phyloP scores from a whole-genome alignment of 1,284 basidiomycete genomes.

The Erythrobasidium hasegawianum region DNA sequence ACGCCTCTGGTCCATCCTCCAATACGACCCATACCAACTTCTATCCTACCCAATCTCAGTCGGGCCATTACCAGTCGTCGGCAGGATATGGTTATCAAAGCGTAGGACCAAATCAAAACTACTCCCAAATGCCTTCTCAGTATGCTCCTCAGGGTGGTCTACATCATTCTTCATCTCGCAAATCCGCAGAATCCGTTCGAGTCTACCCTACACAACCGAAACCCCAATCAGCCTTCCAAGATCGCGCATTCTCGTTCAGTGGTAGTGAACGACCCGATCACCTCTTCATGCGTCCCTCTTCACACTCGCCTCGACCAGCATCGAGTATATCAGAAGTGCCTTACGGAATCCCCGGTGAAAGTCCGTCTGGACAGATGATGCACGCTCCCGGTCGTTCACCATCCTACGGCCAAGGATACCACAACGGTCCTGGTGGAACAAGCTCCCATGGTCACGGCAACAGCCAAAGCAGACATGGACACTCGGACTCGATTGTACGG shows the following conservation, averaged over 20 bases:
- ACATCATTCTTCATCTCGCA: conserved; percentile 18
- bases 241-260: conserved; percentile 41
- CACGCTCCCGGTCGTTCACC: conserved; percentile 9
- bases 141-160: too few relatives aligned
- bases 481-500: conserved; percentile 10
- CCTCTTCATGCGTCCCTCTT: conserved; percentile 9
- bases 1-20: conserved; percentile 19
- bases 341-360: not conserved
- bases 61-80: conserved; percentile 1
- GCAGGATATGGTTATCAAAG: not conserved
- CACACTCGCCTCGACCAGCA: conserved; percentile 9
- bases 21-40: conserved; percentile 15
- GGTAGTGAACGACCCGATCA: conserved; percentile 37
- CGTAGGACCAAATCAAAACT: conserved; percentile 1
- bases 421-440: not conserved
- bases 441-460: not conserved
- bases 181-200: conserved; percentile 42
- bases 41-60: not conserved
- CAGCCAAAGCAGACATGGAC: conserved; percentile 1
- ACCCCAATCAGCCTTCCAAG: conserved; percentile 17
- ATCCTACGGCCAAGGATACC: conserved; percentile 14
- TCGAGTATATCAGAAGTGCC: conserved; percentile 16
- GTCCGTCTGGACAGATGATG: conserved; percentile 2
- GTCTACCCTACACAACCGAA: conserved; percentile 37
- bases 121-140: conserved; percentile 3